A percentile compares a stretch with the other conserved stretches of the same genome.
Conservation (phyloP, 306 rosid species). For the Trichosanthes truncata region DNA sequence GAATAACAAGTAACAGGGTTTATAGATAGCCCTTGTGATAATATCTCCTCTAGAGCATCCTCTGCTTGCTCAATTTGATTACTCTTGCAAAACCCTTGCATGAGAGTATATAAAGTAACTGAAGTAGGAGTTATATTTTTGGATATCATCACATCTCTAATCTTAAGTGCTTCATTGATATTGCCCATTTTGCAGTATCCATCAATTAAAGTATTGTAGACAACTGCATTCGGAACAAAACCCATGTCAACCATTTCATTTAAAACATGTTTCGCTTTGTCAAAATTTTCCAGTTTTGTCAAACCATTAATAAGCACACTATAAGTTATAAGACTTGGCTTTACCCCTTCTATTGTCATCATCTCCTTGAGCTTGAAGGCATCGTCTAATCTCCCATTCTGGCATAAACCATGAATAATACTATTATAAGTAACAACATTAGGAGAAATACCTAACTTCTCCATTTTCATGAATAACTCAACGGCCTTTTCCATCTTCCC, state of each 20-base stretch:
- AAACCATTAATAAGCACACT: constrained; percentile 54
- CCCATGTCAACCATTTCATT: constrained; percentile 46
- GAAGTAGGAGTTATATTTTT: constrained; percentile 49
- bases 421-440: constrained; percentile 62
- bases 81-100: constrained; percentile 47
- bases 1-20: constrained; percentile 39
- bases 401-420: constrained; percentile 58
- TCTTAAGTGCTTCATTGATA: constrained; percentile 44
- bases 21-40: constrained; percentile 26
- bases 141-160: constrained; percentile 47
- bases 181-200: constrained; percentile 53
- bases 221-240: constrained; percentile 42
- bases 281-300: constrained; percentile 38
- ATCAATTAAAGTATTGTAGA: constrained; percentile 47
- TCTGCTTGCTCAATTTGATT: constrained; percentile 41
- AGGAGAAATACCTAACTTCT: constrained; percentile 40
- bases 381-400: constrained; percentile 43
- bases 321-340: constrained; percentile 42
- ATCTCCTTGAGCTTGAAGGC: constrained; percentile 40
- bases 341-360: constrained; percentile 38
- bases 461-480: constrained; percentile 43
- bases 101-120: constrained; percentile 47
- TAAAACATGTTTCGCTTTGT: constrained; percentile 34
- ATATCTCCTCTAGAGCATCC: constrained; percentile 27
- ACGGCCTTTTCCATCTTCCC: constrained; percentile 49